phyloP scores from a whole-genome alignment of 371 early-diverging fungal species.

The Mortierella sp. region DNA sequence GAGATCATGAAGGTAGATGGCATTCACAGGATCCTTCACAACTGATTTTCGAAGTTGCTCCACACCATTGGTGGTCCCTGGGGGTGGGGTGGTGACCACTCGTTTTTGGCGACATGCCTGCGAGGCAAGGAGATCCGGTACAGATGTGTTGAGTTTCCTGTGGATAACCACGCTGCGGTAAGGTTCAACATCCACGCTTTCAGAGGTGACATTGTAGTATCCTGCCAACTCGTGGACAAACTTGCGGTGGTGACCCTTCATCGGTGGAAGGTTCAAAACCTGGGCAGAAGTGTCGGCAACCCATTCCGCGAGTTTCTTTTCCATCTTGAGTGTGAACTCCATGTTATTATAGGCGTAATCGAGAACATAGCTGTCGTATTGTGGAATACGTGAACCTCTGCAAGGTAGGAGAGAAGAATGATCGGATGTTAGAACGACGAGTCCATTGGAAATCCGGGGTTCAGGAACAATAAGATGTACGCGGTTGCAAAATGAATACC shows the following conservation, averaged over 20 bases:
- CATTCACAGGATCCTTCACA: slow-evolving; percentile 62
- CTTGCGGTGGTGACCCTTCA: slow-evolving; percentile 71
- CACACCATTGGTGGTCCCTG: slow-evolving; percentile 20
- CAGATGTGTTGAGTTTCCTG: slow-evolving; percentile 56
- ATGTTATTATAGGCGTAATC: slow-evolving; percentile 67
- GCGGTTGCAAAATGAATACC: slow-evolving; percentile 5
- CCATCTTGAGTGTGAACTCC: slow-evolving; percentile 73
- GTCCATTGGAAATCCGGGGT: not conserved
- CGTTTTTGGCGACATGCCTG: slow-evolving; percentile 45
- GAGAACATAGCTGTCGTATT: slow-evolving; percentile 70
- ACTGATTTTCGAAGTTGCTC: slow-evolving; percentile 44
- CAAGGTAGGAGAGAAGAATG: not conserved
- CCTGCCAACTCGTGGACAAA: slow-evolving; percentile 78
- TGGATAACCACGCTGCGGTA: slow-evolving; percentile 74
- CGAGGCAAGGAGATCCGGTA: slow-evolving; percentile 53
- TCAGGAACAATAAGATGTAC: not conserved
- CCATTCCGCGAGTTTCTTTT: slow-evolving; percentile 68
- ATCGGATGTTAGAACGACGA: slow-evolving; percentile 6
- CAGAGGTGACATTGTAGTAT: slow-evolving; percentile 73
- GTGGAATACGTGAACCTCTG: slow-evolving; percentile 52
- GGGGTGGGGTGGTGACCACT: not conserved
- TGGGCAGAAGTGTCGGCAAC: slow-evolving; percentile 60
- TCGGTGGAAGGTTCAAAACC: slow-evolving; percentile 70
- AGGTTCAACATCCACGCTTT: slow-evolving; percentile 80
- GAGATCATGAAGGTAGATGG: slow-evolving; percentile 63